Conservation (phyloP, 805 yeast genomes). For the Nakazawaea ernobii region DNA sequence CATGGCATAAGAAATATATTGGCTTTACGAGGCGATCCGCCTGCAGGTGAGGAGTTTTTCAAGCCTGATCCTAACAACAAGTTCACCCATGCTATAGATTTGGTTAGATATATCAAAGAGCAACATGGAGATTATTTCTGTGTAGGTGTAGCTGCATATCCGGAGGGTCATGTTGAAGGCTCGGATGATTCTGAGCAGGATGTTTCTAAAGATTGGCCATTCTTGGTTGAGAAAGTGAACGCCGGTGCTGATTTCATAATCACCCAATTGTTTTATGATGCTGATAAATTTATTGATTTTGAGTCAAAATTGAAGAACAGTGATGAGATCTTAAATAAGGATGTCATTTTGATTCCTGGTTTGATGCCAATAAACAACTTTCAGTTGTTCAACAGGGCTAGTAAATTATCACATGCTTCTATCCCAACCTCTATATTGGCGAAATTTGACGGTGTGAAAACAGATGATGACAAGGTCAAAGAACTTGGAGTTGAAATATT, state of each 20-base stretch:
- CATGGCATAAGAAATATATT: constrained; percentile 84
- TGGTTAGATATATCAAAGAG: constrained; percentile 71
- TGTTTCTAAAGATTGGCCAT: constrained; percentile 67
- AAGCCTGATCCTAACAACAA: constrained; percentile 35
- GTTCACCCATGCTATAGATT: constrained; percentile 77
- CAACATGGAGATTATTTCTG: constrained; percentile 79
- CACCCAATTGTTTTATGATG: constrained; percentile 89
- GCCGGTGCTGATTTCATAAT: constrained; percentile 96
- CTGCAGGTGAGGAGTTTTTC: constrained; percentile 52
- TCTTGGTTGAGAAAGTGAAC: constrained; percentile 71
- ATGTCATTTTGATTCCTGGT: constrained; percentile 69
- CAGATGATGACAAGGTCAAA: constrained; percentile 78
- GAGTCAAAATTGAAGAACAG: constrained; percentile 32
- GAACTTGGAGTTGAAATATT: constrained; percentile 75
- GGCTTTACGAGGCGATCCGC: constrained; percentile 95
- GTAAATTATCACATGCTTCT: constrained; percentile 82
- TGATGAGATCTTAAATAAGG: constrained; percentile 29
- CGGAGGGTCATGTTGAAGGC: constrained; percentile 96
- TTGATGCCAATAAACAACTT: constrained; percentile 88
- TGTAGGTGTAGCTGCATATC: constrained; percentile 96
- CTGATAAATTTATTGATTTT: constrained; percentile 65
- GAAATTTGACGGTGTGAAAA: constrained; percentile 50
- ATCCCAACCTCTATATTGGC: constrained; percentile 56
- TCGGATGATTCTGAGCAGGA: constrained; percentile 62
- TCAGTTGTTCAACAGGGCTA: constrained; percentile 76